A percentile compares a stretch with the other conserved stretches of the same genome.
phyloP scores from a whole-genome alignment of 2,329 filamentous ascomycete genomes.

The Colletotrichum lupini region DNA sequence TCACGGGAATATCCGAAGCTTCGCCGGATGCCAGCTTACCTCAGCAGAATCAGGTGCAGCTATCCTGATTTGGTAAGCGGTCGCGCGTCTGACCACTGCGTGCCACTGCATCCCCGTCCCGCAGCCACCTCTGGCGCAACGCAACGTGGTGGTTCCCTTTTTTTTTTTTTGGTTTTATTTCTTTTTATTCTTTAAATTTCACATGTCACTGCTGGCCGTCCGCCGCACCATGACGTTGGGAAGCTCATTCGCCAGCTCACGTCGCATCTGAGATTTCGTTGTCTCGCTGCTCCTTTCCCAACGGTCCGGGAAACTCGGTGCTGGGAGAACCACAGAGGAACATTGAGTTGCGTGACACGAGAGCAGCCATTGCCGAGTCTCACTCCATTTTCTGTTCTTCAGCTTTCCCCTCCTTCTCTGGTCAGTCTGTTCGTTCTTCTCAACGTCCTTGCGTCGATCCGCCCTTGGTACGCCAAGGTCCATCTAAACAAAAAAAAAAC shows the following conservation, averaged over 20 bases:
- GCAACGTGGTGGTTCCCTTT: conserved; percentile 14
- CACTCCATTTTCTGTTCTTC: not conserved
- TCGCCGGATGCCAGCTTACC: not conserved
- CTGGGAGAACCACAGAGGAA: not conserved
- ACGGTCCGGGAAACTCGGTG: conserved; percentile 11
- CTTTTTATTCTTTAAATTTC: conserved; percentile 12
- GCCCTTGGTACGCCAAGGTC: not conserved
- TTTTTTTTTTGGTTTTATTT: not conserved
- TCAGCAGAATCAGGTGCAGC: not conserved
- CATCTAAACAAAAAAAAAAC: not conserved
- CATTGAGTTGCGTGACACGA: conserved; percentile 7
- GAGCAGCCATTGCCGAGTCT: not conserved
- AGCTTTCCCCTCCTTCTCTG: not conserved
- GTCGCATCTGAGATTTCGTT: conserved; percentile 18
- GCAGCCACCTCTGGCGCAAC: not conserved
- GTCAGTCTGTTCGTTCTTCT: not conserved
- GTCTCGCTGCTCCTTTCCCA: conserved; percentile 18
- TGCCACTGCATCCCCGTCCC: not conserved
- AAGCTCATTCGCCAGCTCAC: conserved; percentile 30
- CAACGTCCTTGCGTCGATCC: not conserved
- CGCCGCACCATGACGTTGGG: conserved; percentile 30
- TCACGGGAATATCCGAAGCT: not conserved
- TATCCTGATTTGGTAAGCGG: not conserved
- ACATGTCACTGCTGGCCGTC: conserved; percentile 23
- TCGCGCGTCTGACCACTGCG: not conserved